A percentile compares a stretch with the other conserved stretches of the same genome.
Evolutionary conservation across 768 basidiomycete species (phyloP).

Genomic region (Rhodotorula sphaerocarpa): DNA sequence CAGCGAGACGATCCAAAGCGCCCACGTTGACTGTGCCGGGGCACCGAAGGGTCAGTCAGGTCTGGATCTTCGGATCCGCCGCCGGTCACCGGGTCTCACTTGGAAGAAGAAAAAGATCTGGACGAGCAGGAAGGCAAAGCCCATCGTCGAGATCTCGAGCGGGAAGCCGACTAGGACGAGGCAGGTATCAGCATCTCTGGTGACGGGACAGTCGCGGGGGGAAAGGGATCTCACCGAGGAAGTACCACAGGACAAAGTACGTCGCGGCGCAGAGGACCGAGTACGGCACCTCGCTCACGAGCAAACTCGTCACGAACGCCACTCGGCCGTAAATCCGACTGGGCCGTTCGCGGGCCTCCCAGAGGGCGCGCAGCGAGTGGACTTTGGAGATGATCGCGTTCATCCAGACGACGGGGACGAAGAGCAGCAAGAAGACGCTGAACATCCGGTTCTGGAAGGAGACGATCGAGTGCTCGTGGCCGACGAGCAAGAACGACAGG

Average conservation of each 20-base stretch:
- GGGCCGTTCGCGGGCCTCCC: conserved; percentile 60
- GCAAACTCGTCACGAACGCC: conserved; percentile 34
- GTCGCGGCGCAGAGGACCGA: conserved; percentile 45
- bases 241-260: conserved; percentile 58
- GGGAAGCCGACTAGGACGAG: conserved; percentile 42
- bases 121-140: conserved; percentile 37
- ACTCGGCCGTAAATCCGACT: conserved; percentile 60
- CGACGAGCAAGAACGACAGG: conserved; percentile 40
- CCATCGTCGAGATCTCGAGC: conserved; percentile 14
- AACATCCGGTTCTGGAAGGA: conserved; percentile 24
- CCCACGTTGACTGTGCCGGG: conserved; percentile 28
- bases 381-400: conserved; percentile 55
- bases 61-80: too few relatives aligned
- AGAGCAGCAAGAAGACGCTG: conserved; percentile 39
- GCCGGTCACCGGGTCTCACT: conserved; percentile 39
- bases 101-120: conserved; percentile 43
- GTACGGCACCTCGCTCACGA: conserved; percentile 33
- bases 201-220: conserved; percentile 46
- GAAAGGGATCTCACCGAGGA: conserved; percentile 44
- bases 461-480: conserved; percentile 5
- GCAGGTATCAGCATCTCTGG: background rate
- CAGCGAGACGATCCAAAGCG: conserved; percentile 31
- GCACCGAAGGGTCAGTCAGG: background rate
- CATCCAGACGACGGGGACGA: conserved; percentile 49
- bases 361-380: conserved; percentile 53